A percentile compares a stretch with the other conserved stretches of the same genome.
phyloP scores from a whole-genome alignment of 2,329 filamentous ascomycete genomes.

The Aureobasidium musti region DNA sequence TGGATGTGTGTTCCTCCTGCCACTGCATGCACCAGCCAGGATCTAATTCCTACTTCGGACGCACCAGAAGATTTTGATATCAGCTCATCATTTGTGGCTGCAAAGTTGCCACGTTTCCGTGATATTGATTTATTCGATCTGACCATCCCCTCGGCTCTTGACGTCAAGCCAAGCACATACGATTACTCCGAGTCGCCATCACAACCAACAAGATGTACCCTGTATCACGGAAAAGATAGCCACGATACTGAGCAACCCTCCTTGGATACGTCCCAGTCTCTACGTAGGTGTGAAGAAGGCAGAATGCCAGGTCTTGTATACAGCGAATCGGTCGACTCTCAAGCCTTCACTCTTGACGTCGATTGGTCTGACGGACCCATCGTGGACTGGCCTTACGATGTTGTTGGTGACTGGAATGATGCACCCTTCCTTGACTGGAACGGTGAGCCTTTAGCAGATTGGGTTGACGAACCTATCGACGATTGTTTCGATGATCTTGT shows the following conservation, averaged over 20 bases:
- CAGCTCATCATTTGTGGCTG: slow-evolving; percentile 3
- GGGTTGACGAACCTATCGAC: neutral
- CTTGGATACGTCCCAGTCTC: neutral
- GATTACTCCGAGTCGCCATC: too few relatives aligned
- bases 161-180: neutral
- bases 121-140: neutral
- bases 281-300: slow-evolving; percentile 8
- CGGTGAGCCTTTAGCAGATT: neutral
- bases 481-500: neutral
- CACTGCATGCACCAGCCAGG: neutral
- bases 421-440: slow-evolving; percentile 12
- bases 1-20: neutral
- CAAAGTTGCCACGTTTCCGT: slow-evolving; percentile 3
- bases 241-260: neutral
- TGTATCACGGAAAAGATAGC: neutral
- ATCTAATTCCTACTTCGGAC: too few relatives aligned
- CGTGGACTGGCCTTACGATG: slow-evolving; percentile 1
- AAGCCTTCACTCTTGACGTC: neutral
- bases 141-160: neutral
- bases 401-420: neutral
- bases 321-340: neutral
- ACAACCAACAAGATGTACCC: slow-evolving; percentile 2
- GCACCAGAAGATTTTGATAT: neutral
- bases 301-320: neutral
- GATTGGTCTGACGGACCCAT: neutral